Conservation (phyloP, 2,329 filamentous ascomycete genomes). For the Fusarium pseudonygamai region DNA sequence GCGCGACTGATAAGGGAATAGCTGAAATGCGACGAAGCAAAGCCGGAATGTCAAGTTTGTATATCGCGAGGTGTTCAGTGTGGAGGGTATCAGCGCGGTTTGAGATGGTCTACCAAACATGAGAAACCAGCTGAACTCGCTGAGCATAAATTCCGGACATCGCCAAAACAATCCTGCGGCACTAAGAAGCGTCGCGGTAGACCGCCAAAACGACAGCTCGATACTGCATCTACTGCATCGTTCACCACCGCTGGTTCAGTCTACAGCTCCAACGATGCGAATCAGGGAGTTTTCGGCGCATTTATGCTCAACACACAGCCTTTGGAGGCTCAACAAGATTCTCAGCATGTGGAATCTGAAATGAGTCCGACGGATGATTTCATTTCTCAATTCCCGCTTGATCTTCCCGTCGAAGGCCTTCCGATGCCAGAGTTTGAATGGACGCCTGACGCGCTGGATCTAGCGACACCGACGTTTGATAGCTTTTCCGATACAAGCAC, state of each 20-base stretch:
- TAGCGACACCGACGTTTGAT: not conserved
- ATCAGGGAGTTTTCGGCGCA: constrained; percentile 16
- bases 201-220: constrained; percentile 8
- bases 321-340: not conserved
- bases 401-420: not conserved
- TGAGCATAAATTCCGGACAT: constrained; percentile 12
- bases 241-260: not conserved
- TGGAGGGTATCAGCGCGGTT: constrained; percentile 33
- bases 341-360: not conserved
- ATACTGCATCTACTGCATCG: not conserved
- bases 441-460: constrained; percentile 6
- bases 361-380: not conserved
- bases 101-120: constrained; percentile 39
- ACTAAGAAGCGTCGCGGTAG: constrained; percentile 23
- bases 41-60: constrained; percentile 36
- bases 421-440: constrained; percentile 11
- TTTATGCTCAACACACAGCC: constrained; percentile 1
- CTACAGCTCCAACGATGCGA: not conserved
- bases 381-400: constrained; percentile 1
- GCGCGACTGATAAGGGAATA: constrained; percentile 5
- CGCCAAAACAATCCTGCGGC: not conserved
- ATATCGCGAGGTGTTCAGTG: constrained; percentile 35
- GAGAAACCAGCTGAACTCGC: constrained; percentile 22
- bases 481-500: not conserved
- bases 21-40: constrained; percentile 43